phyloP scores from a whole-genome alignment of 2,329 filamentous ascomycete species.

The Cladosporium sp. region DNA sequence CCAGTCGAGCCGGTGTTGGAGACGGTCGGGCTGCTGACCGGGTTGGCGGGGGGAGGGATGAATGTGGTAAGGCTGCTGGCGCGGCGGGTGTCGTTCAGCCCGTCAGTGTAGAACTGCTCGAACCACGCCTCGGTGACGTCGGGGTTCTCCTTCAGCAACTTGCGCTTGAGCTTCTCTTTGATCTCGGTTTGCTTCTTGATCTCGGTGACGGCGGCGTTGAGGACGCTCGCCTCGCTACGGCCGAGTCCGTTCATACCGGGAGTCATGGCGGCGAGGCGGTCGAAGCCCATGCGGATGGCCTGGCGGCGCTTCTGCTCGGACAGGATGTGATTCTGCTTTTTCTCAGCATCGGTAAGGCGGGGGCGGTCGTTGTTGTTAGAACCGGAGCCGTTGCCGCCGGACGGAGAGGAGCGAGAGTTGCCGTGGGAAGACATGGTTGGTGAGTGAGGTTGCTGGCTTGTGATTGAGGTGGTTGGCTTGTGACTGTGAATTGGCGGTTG shows the following conservation, averaged over 20 bases:
- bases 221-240: slow-evolving; percentile 69
- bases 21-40: not conserved
- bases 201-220: slow-evolving; percentile 43
- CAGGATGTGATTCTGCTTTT: slow-evolving; percentile 72
- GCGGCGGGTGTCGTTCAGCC: not conserved
- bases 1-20: not conserved
- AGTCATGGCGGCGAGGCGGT: slow-evolving; percentile 75
- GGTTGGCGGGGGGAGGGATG: not conserved
- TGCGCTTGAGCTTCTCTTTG: slow-evolving; percentile 10
- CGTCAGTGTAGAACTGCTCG: slow-evolving; percentile 24
- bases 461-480: not conserved
- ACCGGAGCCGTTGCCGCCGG: not conserved
- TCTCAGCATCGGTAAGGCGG: slow-evolving; percentile 67
- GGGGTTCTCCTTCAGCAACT: not conserved
- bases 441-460: not conserved
- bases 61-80: not conserved
- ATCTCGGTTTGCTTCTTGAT: slow-evolving; percentile 14
- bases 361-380: slow-evolving; percentile 37
- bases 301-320: slow-evolving; percentile 67
- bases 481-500: slow-evolving; percentile 1
- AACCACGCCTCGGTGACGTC: not conserved
- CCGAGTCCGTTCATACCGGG: slow-evolving; percentile 81
- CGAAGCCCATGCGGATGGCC: slow-evolving; percentile 81
- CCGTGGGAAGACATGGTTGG: not conserved
- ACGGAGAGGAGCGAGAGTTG: slow-evolving; percentile 4